Evolutionary conservation across 345 rosid genomes (phyloP), one percentile per base, ranked within the genome.

Genomic region (Physaria fendleri): DNA sequence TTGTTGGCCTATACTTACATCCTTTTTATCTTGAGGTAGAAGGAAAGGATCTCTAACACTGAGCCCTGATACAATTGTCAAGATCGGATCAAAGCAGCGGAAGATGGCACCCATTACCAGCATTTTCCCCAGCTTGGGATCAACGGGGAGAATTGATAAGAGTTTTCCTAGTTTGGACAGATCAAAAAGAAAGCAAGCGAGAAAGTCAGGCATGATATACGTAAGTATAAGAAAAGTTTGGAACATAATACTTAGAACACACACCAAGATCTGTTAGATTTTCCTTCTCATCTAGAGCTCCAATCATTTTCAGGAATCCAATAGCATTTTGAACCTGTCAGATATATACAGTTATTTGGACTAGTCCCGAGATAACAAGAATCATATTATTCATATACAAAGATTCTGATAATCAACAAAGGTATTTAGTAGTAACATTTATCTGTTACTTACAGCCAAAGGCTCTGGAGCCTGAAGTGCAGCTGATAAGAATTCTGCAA

Each of bases 91-190:
- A 79, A 89, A 93, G 78, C 97, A 93, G 37, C 71, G 79, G 61
- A 93, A 93, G 69, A 87, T 79, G 51, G 97, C 87, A 65, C 99
- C 99, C 97, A 93, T 87, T 50, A 93, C 74, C 30, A 93, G 88
- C 99, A 93, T 89, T 79, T 93, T 93, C 75, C 99, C 99, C 20
- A 93, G 85, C 84, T 93, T 93, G 33, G 99, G 99, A 82, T 93
- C 99, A 42, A 93, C 99, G 1, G 99, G 99, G 47, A 93, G 95
- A 72, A 83, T 78, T 4, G 97, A 83, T 66, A 93, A 78, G 67
- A 72, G 79, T 60, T 79, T 87, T 55, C 99, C 99, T 93, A 78
- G 35, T 57, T 30, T 49, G 37, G 40, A 58, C 34, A 32, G 32
- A 17, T 50, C 43, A 27, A 46, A 69, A 64, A 69, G 15, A 59